Conservation (phyloP, 163 green algal genomes). For the Chlorella variabilis region DNA sequence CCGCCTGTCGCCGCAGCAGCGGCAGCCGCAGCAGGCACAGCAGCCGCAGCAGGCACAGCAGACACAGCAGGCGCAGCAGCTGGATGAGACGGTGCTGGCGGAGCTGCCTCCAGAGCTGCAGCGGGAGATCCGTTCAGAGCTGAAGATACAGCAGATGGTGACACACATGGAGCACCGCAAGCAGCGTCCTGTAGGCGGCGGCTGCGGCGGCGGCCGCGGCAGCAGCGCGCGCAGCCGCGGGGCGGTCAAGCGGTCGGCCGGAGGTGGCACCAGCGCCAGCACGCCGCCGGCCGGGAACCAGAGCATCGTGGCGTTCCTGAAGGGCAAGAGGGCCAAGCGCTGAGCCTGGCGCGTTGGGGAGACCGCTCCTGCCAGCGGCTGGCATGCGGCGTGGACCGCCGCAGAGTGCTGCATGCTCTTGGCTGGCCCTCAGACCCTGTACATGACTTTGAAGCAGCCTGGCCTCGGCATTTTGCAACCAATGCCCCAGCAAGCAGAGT, state of each 20-base stretch:
- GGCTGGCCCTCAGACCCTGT: too few species aligned
- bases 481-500: too few species aligned
- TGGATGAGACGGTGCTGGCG: constrained; percentile 34
- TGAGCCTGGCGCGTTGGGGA: not conserved
- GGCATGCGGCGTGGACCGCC: too few species aligned
- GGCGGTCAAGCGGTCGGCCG: not conserved
- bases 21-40: too few species aligned
- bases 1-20: too few species aligned
- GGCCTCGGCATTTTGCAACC: too few species aligned
- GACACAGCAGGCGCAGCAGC: not conserved
- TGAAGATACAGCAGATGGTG: constrained; percentile 18
- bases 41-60: not conserved
- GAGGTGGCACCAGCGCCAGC: too few species aligned
- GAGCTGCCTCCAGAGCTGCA: constrained; percentile 51
- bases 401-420: too few species aligned
- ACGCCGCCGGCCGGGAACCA: not conserved
- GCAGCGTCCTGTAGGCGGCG: not conserved
- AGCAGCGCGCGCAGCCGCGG: not conserved
- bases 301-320: not conserved
- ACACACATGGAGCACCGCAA: not conserved
- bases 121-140: constrained; percentile 40
- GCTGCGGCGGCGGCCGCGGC: not conserved
- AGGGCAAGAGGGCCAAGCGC: not conserved
- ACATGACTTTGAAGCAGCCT: too few species aligned
- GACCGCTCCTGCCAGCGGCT: too few species aligned